Evolutionary conservation across 805 yeast species (phyloP).

Genomic region (Sungouiella blattae): DNA sequence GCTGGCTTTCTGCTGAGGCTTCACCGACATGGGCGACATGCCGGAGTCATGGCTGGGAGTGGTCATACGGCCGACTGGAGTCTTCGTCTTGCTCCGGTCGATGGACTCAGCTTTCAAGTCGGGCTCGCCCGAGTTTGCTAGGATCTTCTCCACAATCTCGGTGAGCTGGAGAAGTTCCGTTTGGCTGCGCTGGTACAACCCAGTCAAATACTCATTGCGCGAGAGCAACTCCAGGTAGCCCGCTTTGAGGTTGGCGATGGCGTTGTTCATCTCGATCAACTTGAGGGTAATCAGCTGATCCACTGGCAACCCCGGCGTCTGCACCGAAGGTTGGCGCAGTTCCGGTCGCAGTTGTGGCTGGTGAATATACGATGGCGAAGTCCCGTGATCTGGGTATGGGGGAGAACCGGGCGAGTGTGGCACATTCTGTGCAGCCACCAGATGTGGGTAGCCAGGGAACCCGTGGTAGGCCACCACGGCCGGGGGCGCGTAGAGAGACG

Average conservation of each 20-base stretch:
- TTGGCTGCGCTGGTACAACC: conserved; percentile 47
- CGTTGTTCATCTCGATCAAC: conserved; percentile 37
- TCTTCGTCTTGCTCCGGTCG: conserved; percentile 7
- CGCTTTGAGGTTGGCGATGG: conserved; percentile 34
- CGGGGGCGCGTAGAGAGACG: neutral
- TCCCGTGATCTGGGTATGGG: conserved; percentile 6
- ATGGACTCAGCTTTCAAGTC: conserved; percentile 3
- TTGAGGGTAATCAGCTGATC: conserved; percentile 20
- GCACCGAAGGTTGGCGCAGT: conserved; percentile 16
- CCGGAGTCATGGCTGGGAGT: conserved; percentile 7
- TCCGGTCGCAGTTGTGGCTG: conserved; percentile 13
- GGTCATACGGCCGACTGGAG: conserved; percentile 9
- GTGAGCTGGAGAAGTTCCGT: conserved; percentile 51
- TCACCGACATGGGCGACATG: conserved; percentile 12
- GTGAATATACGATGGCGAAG: conserved; percentile 5
- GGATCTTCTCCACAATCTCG: conserved; percentile 39
- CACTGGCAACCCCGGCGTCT: conserved; percentile 10
- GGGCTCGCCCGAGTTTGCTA: conserved; percentile 2
- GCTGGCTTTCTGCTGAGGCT: neutral
- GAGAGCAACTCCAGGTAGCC: conserved; percentile 42
- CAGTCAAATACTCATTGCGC: conserved; percentile 46
- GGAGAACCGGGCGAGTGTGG: conserved; percentile 13
- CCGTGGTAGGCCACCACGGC: neutral
- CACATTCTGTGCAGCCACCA: conserved; percentile 1
- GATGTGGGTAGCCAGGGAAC: conserved; percentile 5